These are phyloP conservation scores for Fusarium citri DNA, from an alignment of 2,329 filamentous ascomycete genomes.

Conservation along the genomic window DNA sequence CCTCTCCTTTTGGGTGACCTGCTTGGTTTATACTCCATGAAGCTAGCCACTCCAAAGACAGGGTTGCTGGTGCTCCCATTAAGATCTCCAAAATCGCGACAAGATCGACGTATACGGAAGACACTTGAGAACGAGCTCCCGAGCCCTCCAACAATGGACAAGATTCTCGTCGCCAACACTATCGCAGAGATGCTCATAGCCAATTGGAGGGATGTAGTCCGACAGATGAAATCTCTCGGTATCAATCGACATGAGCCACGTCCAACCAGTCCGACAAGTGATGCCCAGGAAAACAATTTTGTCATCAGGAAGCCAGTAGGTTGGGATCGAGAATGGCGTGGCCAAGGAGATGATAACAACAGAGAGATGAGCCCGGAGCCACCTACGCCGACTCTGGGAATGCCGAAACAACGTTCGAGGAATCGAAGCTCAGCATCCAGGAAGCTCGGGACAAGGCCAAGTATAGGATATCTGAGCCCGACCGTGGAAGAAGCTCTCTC, in stretches of 20 bases:
- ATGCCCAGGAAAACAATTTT: constrained; percentile 54
- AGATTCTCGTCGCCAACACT: constrained; percentile 67
- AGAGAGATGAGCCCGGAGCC: constrained; percentile 52
- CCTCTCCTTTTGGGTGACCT: constrained; percentile 71
- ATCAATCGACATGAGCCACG: constrained; percentile 43
- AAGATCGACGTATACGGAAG: constrained; percentile 42
- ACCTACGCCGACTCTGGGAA: constrained; percentile 49
- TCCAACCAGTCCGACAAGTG: constrained; percentile 20
- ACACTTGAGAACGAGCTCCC: constrained; percentile 10
- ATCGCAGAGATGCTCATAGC: constrained; percentile 74
- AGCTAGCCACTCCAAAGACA: constrained; percentile 54
- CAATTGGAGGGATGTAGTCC: constrained; percentile 73
- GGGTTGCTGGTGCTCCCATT: constrained; percentile 58
- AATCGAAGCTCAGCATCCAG: constrained; percentile 39
- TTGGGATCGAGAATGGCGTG: constrained; percentile 46
- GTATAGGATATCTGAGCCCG: constrained; percentile 47
- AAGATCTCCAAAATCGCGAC: constrained; percentile 56
- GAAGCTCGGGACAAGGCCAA: constrained; percentile 39
- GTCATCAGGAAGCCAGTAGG: constrained; percentile 53
- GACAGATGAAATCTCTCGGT: constrained; percentile 65
- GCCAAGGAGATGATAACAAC: constrained; percentile 20
- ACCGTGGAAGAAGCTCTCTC: constrained; percentile 48
- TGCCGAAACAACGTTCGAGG: constrained; percentile 40
- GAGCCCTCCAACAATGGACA: constrained; percentile 59
- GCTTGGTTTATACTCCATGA: constrained; percentile 63